Evolutionary conservation across 441 rosid genomes (phyloP).

Genomic region (Metrosideros polymorpha): DNA sequence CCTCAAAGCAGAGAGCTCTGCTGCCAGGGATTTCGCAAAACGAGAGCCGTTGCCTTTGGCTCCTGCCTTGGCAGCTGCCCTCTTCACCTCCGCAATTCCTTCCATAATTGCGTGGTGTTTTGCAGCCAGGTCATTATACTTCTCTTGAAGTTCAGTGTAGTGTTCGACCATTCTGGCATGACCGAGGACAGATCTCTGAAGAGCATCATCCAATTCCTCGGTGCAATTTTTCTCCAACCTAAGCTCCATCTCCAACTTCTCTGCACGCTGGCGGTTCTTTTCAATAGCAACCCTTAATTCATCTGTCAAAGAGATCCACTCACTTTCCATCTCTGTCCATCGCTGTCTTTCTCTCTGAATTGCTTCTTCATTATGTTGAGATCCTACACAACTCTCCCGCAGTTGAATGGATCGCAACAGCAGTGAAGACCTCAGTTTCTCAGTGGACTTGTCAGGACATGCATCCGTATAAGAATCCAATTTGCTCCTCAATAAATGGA

Average conservation of each 20-base stretch:
- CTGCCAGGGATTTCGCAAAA: slow-evolving; percentile 62
- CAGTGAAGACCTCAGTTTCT: slow-evolving; percentile 61
- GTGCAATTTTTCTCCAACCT: slow-evolving; percentile 52
- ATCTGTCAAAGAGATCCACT: slow-evolving; percentile 87
- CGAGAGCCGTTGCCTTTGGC: slow-evolving; percentile 63
- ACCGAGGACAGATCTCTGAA: slow-evolving; percentile 70
- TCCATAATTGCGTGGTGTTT: slow-evolving; percentile 65
- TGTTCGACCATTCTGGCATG: slow-evolving; percentile 95
- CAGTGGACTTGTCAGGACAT: slow-evolving; percentile 41
- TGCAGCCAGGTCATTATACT: slow-evolving; percentile 55
- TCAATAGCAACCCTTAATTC: slow-evolving; percentile 83
- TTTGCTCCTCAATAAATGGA: slow-evolving; percentile 48
- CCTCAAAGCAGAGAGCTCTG: slow-evolving; percentile 67
- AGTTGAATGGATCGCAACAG: slow-evolving; percentile 58
- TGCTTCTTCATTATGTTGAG: slow-evolving; percentile 32
- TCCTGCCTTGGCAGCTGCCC: slow-evolving; percentile 80
- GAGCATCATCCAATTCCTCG: slow-evolving; percentile 85
- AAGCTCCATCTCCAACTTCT: slow-evolving; percentile 57
- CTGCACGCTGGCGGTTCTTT: slow-evolving; percentile 62
- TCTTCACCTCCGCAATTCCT: slow-evolving; percentile 81
- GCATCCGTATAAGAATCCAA: slow-evolving; percentile 35
- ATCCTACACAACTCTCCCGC: slow-evolving; percentile 31
- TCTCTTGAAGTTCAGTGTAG: slow-evolving; percentile 83
- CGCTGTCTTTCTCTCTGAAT: slow-evolving; percentile 64
- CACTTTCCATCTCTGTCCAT: slow-evolving; percentile 95